phyloP scores from a whole-genome alignment of 169 alveolate species.

The Ichthyophthirius multifiliis region DNA sequence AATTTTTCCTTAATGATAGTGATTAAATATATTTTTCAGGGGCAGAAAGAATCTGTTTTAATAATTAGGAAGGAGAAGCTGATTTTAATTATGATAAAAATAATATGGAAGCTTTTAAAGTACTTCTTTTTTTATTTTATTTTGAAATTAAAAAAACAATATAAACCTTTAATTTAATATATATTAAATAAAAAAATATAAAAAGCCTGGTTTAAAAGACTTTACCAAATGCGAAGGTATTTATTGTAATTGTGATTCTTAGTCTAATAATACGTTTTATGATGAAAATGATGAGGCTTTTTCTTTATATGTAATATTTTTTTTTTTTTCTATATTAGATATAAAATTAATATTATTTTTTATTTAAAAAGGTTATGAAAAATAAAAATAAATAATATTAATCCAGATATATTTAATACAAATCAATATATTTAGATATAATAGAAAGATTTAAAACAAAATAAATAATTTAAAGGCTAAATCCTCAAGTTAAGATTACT shows the following conservation, averaged over 20 bases:
- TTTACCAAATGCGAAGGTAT: slow-evolving; percentile 26
- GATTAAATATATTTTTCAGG: slow-evolving; percentile 35
- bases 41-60: slow-evolving; percentile 12
- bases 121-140: no score
- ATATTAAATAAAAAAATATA: background rate
- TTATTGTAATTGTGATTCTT: slow-evolving; percentile 23
- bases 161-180: background rate
- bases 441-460: slow-evolving; percentile 40
- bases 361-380: no score
- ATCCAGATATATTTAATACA: slow-evolving; percentile 12
- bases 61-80: slow-evolving; percentile 1
- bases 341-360: no score
- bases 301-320: slow-evolving; percentile 9
- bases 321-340: background rate
- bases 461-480: background rate
- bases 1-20: slow-evolving; percentile 29
- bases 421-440: slow-evolving; percentile 33
- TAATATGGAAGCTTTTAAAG: background rate
- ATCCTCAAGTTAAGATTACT: background rate
- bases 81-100: slow-evolving; percentile 1
- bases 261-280: slow-evolving; percentile 16
- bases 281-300: slow-evolving; percentile 34
- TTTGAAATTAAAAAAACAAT: background rate
- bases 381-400: no score
- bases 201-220: background rate